These are phyloP conservation scores for Trichocomaceae sp. DNA, from an alignment of 2,329 filamentous ascomycete genomes.

Conservation along the genomic window DNA sequence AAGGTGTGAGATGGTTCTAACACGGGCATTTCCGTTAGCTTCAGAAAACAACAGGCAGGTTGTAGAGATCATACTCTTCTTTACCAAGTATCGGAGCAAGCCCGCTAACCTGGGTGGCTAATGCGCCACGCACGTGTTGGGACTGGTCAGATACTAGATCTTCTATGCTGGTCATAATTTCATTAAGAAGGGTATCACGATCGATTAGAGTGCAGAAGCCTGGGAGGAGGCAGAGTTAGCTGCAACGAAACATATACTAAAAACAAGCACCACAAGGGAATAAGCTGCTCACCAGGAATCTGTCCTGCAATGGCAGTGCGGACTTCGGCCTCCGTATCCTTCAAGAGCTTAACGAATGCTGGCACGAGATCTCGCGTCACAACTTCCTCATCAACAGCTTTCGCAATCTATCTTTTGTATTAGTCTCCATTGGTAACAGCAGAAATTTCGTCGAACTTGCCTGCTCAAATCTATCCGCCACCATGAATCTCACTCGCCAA, in stretches of 20 bases:
- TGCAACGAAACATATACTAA: background rate
- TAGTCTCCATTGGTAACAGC: background rate
- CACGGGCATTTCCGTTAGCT: slow-evolving; percentile 16
- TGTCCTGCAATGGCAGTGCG: slow-evolving; percentile 94
- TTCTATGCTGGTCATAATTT: slow-evolving; percentile 94
- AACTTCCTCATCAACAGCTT: slow-evolving; percentile 96
- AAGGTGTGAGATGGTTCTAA: slow-evolving; percentile 86
- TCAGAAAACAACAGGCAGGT: background rate
- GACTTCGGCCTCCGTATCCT: slow-evolving; percentile 96
- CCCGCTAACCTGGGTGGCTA: slow-evolving; percentile 95
- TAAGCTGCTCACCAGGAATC: slow-evolving; percentile 62
- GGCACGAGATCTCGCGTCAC: slow-evolving; percentile 89
- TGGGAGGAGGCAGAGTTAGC: slow-evolving; percentile 27
- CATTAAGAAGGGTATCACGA: slow-evolving; percentile 77
- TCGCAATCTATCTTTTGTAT: slow-evolving; percentile 66
- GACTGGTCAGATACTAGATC: slow-evolving; percentile 93
- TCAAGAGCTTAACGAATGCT: slow-evolving; percentile 93
- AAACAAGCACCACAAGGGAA: background rate
- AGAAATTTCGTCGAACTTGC: slow-evolving; percentile 29
- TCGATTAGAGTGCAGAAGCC: slow-evolving; percentile 92
- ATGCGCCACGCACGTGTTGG: slow-evolving; percentile 90
- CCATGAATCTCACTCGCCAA: slow-evolving; percentile 99
- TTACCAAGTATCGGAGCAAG: slow-evolving; percentile 95
- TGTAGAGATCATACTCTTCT: slow-evolving; percentile 65
- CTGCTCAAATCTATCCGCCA: slow-evolving; percentile 97